A percentile compares a stretch with the other conserved stretches of the same genome.
Evolutionary conservation across 2,329 filamentous ascomycete genomes (phyloP).

Genomic region (Periconia macrospinosa): DNA sequence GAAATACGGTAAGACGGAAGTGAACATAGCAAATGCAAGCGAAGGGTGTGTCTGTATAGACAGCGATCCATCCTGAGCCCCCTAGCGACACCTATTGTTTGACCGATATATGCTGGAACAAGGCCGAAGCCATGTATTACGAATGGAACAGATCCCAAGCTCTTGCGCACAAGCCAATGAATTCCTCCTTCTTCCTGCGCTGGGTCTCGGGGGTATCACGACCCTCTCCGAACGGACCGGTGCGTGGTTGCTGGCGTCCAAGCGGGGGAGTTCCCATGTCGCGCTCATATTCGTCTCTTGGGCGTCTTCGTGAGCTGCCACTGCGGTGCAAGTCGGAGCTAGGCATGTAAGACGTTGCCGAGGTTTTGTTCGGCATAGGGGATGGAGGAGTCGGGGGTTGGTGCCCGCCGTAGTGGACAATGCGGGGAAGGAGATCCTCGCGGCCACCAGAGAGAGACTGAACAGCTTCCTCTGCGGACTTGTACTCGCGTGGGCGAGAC

Average conservation of each 20-base stretch:
- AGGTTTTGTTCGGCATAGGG: constrained; percentile 58
- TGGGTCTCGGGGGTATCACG: constrained; percentile 82
- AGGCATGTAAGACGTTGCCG: constrained; percentile 32
- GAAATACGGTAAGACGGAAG: constrained; percentile 7
- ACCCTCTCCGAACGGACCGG: constrained; percentile 75
- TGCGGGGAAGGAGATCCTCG: constrained; percentile 85
- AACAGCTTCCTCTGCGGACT: constrained; percentile 93
- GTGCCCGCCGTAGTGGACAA: constrained; percentile 93
- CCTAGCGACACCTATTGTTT: constrained; percentile 2
- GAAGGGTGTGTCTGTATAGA: constrained; percentile 23
- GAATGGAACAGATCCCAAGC: constrained; percentile 99
- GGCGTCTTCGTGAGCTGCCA: constrained; percentile 71
- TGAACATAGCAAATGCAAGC: constrained; percentile 20
- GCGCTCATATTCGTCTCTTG: constrained; percentile 84
- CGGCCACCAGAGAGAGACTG: constrained; percentile 88
- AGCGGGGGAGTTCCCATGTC: constrained; percentile 86
- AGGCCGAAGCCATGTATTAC: constrained; percentile 44
- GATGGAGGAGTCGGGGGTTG: constrained; percentile 92
- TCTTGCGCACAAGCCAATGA: constrained; percentile 79
- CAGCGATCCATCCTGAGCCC: constrained; percentile 12
- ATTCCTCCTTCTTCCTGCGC: constrained; percentile 88
- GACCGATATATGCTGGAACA: constrained; percentile 13
- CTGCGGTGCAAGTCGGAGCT: constrained; percentile 47
- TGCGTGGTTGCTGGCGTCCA: constrained; percentile 59
- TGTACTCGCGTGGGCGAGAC: constrained; percentile 77